A percentile compares a stretch with the other conserved stretches of the same genome.
These are phyloP conservation scores for Byssochlamys sp. DNA, from an alignment of 2,329 filamentous ascomycete genomes.

Conservation along the genomic window DNA sequence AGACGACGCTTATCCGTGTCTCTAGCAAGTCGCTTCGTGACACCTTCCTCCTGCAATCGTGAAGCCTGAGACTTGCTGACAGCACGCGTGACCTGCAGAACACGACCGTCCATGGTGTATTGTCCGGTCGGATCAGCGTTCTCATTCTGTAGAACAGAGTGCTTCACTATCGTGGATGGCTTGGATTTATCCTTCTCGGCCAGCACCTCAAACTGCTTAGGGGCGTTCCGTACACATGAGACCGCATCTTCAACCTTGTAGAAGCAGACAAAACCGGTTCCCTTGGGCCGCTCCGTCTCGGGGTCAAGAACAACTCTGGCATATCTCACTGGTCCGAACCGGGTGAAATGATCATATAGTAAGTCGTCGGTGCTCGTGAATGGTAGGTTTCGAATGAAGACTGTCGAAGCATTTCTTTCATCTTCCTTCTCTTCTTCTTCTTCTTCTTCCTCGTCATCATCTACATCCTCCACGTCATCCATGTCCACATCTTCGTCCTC, in stretches of 20 bases:
- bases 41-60: constrained; percentile 61
- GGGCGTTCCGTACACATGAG: constrained; percentile 65
- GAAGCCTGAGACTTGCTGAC: constrained; percentile 74
- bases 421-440: constrained; percentile 40
- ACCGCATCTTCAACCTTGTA: constrained; percentile 65
- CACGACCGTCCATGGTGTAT: constrained; percentile 83
- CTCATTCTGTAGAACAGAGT: constrained; percentile 81
- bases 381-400: constrained; percentile 90
- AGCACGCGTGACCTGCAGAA: constrained; percentile 73
- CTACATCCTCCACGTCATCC: constrained; percentile 32
- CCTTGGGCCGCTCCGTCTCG: constrained; percentile 73
- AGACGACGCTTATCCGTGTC: constrained; percentile 85
- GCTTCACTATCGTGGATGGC: constrained; percentile 47
- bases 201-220: constrained; percentile 41
- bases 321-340: constrained; percentile 82
- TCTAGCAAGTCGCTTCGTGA: constrained; percentile 51
- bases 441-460: constrained; percentile 35
- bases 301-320: constrained; percentile 83
- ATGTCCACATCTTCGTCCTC: constrained; percentile 37
- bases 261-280: constrained; percentile 94
- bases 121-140: constrained; percentile 67
- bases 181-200: constrained; percentile 29
- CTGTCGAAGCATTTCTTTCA: constrained; percentile 56
- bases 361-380: constrained; percentile 76
- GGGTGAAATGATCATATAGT: constrained; percentile 74